Base-by-base conservation (phyloP, 257 asterid genomes). In the Solanum medicagineum region DNA sequence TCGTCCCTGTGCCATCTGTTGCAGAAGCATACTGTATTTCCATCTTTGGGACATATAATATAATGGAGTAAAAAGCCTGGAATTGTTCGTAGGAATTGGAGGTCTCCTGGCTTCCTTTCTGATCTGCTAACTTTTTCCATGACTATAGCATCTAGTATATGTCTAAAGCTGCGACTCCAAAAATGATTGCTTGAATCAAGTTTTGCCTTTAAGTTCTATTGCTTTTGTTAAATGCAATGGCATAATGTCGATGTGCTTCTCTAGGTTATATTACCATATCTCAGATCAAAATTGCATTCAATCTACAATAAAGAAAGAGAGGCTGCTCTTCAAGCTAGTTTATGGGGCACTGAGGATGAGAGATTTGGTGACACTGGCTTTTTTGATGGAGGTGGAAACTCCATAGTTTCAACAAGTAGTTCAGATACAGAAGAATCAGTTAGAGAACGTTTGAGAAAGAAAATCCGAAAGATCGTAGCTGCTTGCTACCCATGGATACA, bases 401-500 rank as follows among this genome's bases (percentile, higher is more conserved):
- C 94, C 70, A 74, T 86, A 53, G 92, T 81, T 85, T 88, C 93
- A 44, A 87, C 92, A 68, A 89, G 88, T 80, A 83, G 84, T 87
- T 91, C 92, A 44, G 87, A 81, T 89, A 87, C 57, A 73, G 93
- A 91, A 89, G 85, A 89, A 88, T 90, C 98, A 81, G 84, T 89
- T 70, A 86, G 94, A 86, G 91, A 90, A 66, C 92, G 90, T 47
- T 87, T 89, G 85, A 77, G 88, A 74, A 90, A 89, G 90, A 95
- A 90, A 91, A 69, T 95, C 32, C 86, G 81, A 84, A 95, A 97
- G 90, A 86, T 93, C 79, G 81, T 94, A 83, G 93, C 93, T 90
- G 92, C 88, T 87, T 95, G 93, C 89, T 97, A 95, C 89, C 98
- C 99, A 56, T 97, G 98, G 98, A 84, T 97, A 73, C 99, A 97